Base-by-base conservation (phyloP, 1,284 basidiomycete genomes). In the Grifola frondosa region DNA sequence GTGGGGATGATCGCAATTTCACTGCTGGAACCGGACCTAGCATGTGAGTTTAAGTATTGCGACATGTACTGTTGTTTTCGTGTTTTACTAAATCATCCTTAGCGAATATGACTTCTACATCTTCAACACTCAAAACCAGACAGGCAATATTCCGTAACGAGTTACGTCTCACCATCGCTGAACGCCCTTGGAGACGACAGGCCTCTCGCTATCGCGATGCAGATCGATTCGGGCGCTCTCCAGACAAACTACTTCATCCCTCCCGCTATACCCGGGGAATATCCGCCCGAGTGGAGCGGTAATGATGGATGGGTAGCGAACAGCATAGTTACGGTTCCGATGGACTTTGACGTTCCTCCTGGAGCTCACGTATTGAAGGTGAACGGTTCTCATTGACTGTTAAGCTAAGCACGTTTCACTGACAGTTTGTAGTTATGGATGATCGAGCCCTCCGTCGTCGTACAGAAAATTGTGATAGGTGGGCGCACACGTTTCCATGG, bases 381-480 rank as follows among this genome's bases (percentile, higher is more conserved):
- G 30, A 20, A 54, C 42, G 15, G 32, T n/a, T 22, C 12, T n/a
- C 30, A 23, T 22, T 3, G n/a, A 4, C 21, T 20, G 30, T 25
- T 36, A 20, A 29, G 15, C 25, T 41, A 31, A 31, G 16, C 30
- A 19, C 15, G 13, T 15, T 21, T 26, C 29, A 33, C 32, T 31
- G 15, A n/a, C 19, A 23, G 16, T 28, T 5, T 20, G 6, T 48
- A 77, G 75, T 60, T 81, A 12, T 79, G 70, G 61, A 77, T 78
- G 70, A 70, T 82, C 32, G 79, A 81, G 50, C 77, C 78, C 4
- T 73, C 75, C 5, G 78, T 82, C 10, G 73, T 81, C 4, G 67
- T 82, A 15, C 77, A 84, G 57, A 83, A 78, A 55, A 74, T 84
- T 39, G 70, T 82, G 16, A 76, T 84, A 38, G 64, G 78, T 81